Conservation (phyloP, 331 rosid genomes). For the Arachis monticola region DNA sequence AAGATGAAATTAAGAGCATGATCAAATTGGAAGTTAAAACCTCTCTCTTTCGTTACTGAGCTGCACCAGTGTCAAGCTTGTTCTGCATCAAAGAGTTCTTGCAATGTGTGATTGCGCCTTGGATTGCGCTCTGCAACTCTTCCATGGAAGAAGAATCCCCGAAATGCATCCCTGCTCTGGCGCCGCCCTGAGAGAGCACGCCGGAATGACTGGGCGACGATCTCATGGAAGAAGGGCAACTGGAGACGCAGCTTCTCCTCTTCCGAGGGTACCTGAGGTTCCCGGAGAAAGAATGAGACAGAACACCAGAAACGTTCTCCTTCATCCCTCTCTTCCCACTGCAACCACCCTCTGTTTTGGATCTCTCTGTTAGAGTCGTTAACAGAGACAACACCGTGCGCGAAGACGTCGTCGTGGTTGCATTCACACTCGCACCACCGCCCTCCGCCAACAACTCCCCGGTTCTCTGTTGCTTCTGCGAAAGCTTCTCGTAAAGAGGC, state of each 20-base stretch:
- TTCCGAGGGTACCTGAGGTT: conserved; percentile 69
- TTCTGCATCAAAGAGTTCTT: conserved; percentile 77
- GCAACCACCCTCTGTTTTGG: conserved; percentile 8
- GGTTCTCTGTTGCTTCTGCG: conserved; percentile 58
- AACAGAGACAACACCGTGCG: conserved; percentile 34
- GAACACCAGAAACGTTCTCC: conserved; percentile 36
- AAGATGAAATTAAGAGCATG: conserved; percentile 11
- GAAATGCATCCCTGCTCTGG: neutral
- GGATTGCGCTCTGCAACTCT: conserved; percentile 95
- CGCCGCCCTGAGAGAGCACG: conserved; percentile 49
- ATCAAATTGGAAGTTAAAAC: neutral
- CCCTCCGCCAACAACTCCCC: neutral
- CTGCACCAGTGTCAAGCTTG: conserved; percentile 26
- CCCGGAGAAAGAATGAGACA: conserved; percentile 88
- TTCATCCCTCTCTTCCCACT: conserved; percentile 25
- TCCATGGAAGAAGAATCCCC: conserved; percentile 76
- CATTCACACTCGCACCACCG: neutral
- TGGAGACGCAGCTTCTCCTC: conserved; percentile 63
- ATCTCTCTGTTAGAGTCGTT: conserved; percentile 48
- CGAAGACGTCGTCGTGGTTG: neutral
- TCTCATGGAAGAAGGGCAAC: conserved; percentile 94
- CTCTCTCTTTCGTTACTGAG: conserved; percentile 45
- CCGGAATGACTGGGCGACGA: conserved; percentile 90
- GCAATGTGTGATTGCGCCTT: conserved; percentile 98
- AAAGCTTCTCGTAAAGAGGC: conserved; percentile 79